Conservation (phyloP, 176 grass and related monocot species). For the Zea luxurians region DNA sequence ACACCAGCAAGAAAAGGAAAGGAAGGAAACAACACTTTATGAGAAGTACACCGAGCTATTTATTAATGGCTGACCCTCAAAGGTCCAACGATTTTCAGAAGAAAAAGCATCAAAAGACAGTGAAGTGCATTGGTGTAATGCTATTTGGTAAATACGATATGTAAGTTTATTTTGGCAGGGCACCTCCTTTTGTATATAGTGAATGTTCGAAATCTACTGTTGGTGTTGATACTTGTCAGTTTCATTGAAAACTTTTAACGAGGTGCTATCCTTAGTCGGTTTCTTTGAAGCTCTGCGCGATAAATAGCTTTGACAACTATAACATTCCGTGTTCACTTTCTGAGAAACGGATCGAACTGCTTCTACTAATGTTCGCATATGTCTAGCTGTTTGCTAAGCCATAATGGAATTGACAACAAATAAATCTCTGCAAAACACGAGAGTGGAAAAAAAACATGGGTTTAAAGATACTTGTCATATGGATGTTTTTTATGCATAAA, state of each 20-base stretch:
- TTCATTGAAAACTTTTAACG: background rate
- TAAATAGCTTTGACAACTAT: too few relatives aligned
- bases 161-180: background rate
- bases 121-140: slow-evolving; percentile 37
- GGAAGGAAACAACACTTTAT: slow-evolving; percentile 36
- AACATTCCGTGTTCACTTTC: too few relatives aligned
- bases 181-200: background rate
- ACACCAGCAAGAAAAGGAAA: slow-evolving; percentile 35
- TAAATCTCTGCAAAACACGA: too few relatives aligned
- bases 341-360: too few relatives aligned
- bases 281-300: too few relatives aligned
- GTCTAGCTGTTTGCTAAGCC: too few relatives aligned
- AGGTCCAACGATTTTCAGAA: slow-evolving; percentile 36
- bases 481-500: too few relatives aligned
- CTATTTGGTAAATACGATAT: slow-evolving; percentile 27
- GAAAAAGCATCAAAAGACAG: slow-evolving; percentile 37
- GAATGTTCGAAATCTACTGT: background rate
- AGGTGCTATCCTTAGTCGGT: background rate
- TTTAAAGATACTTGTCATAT: too few relatives aligned
- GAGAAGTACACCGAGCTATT: slow-evolving; percentile 48
- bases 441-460: too few relatives aligned
- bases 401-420: too few relatives aligned
- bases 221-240: background rate
- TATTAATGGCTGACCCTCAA: slow-evolving; percentile 34
- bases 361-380: too few relatives aligned